These are phyloP conservation scores for Thermothelomyces thermophilus DNA, from an alignment of 2,329 filamentous ascomycete genomes.

Conservation along the genomic window DNA sequence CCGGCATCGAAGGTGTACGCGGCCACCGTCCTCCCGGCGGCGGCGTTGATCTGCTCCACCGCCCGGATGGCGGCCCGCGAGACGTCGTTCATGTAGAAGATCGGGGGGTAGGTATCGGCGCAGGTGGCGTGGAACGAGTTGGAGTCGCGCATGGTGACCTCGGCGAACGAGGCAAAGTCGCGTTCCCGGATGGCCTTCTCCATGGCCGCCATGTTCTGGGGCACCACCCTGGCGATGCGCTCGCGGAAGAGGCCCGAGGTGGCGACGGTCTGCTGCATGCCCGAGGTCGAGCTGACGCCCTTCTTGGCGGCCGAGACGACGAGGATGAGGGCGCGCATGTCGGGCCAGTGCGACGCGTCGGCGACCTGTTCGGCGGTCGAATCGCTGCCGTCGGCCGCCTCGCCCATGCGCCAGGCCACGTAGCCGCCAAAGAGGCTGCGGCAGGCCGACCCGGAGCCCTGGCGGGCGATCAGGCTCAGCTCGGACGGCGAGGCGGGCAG, in stretches of 20 bases:
- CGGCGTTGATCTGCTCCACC: conserved; percentile 81
- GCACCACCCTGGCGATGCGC: conserved; percentile 70
- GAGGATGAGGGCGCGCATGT: conserved; percentile 86
- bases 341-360: conserved; percentile 84
- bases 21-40: conserved; percentile 70
- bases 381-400: conserved; percentile 70
- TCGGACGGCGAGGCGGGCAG: conserved; percentile 75
- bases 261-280: conserved; percentile 94
- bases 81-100: conserved; percentile 97
- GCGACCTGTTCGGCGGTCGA: conserved; percentile 85
- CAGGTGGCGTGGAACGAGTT: conserved; percentile 97
- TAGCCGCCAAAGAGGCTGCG: conserved; percentile 91
- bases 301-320: conserved; percentile 94
- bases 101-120: conserved; percentile 90
- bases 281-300: conserved; percentile 82
- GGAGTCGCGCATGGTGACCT: conserved; percentile 91
- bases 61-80: conserved; percentile 79
- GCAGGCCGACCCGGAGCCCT: conserved; percentile 92
- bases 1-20: conserved; percentile 98
- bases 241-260: conserved; percentile 83
- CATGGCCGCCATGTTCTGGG: conserved; percentile 76
- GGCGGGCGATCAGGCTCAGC: conserved; percentile 80
- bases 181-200: conserved; percentile 68
- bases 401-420: conserved; percentile 86
- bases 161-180: conserved; percentile 82